Base-by-base conservation (phyloP, 73 alveolate genomes). In the Symbiodinium pilosum region DNA sequence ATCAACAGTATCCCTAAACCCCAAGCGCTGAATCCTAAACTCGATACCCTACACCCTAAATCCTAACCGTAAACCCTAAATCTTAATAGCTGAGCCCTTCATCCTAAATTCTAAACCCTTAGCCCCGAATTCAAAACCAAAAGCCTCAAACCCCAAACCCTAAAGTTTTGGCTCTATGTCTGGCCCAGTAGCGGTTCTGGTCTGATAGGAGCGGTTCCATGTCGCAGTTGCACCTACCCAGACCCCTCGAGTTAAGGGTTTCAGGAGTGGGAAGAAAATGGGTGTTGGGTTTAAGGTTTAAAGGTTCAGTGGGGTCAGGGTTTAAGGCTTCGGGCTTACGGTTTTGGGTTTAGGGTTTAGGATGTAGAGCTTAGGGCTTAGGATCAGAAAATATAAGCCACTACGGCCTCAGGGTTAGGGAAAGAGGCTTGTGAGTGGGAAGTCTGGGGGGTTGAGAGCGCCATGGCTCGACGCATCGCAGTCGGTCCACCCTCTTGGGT, bases 151-250 rank as follows among this genome's bases (percentile, higher is more conserved):
- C 59, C 14, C 59, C 59, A 47, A 47, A 14, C 59, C 59, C 59
- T 47, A 14, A 47, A 47, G 6, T 47, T 6, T 6, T 14, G 14
- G 14, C 59, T 47, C n/a, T n/a, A n/a, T n/a, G 59, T 9, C 83
- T 12, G 83, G 47, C 86, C 51, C 38, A 32, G 51, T 12, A 7
- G 85, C 98, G 93, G 88, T 93, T 93, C 89, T 83, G 94, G 38
- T 93, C 99, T 11, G 99, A 56, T 81, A 93, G 99, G 68, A 93
- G 43, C 24, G 99, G 99, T 83, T 93, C 99, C 99, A 93, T 93
- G 88, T 93, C 99, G 88, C 88, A 83, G 99, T 93, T 93, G 94
- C 99, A 93, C 94, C 94, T 83, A 42, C 68, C 86, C 3, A 2
- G 84, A 12, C 36, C 30, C 8, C 42, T 54, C 26, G 16, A 47